Evolutionary conservation across 139 green algal species (phyloP).

Genomic region (Spirogloea muscicola): DNA sequence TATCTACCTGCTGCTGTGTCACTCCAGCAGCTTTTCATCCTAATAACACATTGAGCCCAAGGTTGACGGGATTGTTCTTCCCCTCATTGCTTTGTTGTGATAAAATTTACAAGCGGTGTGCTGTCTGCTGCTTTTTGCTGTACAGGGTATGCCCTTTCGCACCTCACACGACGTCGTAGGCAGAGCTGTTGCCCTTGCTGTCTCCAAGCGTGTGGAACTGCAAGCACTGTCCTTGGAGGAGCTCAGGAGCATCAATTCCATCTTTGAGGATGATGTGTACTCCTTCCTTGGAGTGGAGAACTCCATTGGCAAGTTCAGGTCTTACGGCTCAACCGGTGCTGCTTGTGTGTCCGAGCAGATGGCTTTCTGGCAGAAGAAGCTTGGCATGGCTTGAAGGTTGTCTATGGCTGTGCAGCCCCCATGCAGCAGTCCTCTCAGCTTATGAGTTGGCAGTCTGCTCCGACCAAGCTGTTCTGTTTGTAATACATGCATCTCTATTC

Average conservation of each 20-base stretch:
- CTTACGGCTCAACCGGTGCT: constrained; percentile 11
- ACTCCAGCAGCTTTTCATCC: too few species aligned
- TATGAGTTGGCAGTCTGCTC: too few species aligned
- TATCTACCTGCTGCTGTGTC: too few species aligned
- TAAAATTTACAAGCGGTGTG: too few species aligned
- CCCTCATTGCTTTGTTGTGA: too few species aligned
- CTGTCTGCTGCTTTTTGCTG: too few species aligned
- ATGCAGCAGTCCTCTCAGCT: too few species aligned
- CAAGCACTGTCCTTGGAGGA: constrained; percentile 18
- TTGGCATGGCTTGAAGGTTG: too few species aligned
- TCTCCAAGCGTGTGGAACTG: constrained; percentile 7
- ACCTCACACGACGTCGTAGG: constrained; percentile 22
- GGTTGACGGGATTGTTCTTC: too few species aligned
- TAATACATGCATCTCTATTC: background rate
- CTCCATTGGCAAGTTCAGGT: constrained; percentile 7
- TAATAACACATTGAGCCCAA: too few species aligned
- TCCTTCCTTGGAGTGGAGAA: constrained; percentile 9
- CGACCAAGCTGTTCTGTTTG: background rate
- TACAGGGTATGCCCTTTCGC: constrained; percentile 29
- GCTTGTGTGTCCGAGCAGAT: constrained; percentile 14
- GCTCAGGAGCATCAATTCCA: background rate
- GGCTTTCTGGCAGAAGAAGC: constrained; percentile 28
- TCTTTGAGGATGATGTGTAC: constrained; percentile 33
- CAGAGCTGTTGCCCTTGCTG: constrained; percentile 5
- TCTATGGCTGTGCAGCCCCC: too few species aligned